A percentile compares a stretch with the other conserved stretches of the same genome.
phyloP scores from a whole-genome alignment of 2,329 filamentous ascomycete species.

The Huntiella savannae region DNA sequence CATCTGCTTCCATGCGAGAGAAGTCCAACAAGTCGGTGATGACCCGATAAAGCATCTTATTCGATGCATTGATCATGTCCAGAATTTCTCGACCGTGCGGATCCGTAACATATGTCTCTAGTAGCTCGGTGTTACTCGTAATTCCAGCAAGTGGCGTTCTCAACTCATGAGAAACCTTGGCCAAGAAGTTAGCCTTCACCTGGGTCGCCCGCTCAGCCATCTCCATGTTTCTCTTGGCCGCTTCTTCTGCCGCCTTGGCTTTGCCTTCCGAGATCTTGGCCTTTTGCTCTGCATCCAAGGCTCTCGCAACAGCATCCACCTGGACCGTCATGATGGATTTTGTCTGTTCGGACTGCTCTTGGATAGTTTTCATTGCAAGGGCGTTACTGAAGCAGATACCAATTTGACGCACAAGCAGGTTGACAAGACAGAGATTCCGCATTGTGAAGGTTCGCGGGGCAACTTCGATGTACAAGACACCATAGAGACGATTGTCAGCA shows the following conservation, averaged over 20 bases:
- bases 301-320: constrained; percentile 42
- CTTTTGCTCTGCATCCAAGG: background rate
- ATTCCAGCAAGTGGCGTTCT: constrained; percentile 73
- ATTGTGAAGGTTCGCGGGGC: constrained; percentile 61
- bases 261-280: constrained; percentile 46
- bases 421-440: constrained; percentile 45
- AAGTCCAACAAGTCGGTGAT: constrained; percentile 96
- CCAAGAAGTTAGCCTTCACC: constrained; percentile 64
- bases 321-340: constrained; percentile 61
- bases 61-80: constrained; percentile 70
- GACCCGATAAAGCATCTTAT: constrained; percentile 71
- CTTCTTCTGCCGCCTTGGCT: constrained; percentile 56
- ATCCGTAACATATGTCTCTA: constrained; percentile 57
- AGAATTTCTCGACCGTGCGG: constrained; percentile 69
- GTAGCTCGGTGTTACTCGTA: constrained; percentile 70
- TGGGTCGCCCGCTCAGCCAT: constrained; percentile 68
- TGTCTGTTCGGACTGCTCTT: constrained; percentile 62
- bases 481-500: constrained; percentile 49
- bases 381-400: constrained; percentile 53
- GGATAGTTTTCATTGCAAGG: constrained; percentile 47
- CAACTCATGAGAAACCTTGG: constrained; percentile 65
- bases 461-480: constrained; percentile 58
- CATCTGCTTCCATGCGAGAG: constrained; percentile 79
- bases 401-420: constrained; percentile 62
- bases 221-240: constrained; percentile 61